Percentiles rank a stretch among this genome's conserved stretches.
These are phyloP conservation scores for Globisporangium abappressorium DNA, from an alignment of 352 stramenopile species.

Conservation along the genomic window DNA sequence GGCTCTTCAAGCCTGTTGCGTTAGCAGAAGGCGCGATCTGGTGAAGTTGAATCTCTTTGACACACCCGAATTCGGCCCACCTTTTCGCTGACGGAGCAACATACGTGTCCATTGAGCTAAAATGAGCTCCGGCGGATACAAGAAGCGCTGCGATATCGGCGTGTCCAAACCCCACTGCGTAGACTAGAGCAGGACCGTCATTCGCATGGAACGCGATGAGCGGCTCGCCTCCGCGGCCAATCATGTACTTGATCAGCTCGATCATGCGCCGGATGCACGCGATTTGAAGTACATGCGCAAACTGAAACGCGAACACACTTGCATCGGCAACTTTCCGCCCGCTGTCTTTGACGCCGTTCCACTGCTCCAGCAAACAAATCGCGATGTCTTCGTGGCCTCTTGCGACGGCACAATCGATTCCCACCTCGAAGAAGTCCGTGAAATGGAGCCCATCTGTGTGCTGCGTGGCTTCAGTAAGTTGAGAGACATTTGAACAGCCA, in stretches of 20 bases:
- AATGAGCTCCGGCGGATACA: conserved; percentile 39
- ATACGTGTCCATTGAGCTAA: conserved; percentile 49
- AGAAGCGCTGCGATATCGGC: conserved; percentile 30
- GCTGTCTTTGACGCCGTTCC: conserved; percentile 47
- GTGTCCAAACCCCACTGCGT: conserved; percentile 65
- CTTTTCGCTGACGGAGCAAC: conserved; percentile 56
- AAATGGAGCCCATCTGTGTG: conserved; percentile 31
- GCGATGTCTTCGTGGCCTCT: conserved; percentile 67
- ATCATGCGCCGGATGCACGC: conserved; percentile 54
- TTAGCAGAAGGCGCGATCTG: background rate
- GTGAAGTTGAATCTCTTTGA: conserved; percentile 27
- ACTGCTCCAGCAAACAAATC: conserved; percentile 49
- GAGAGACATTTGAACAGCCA: background rate
- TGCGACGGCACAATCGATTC: conserved; percentile 49
- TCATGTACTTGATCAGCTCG: conserved; percentile 45
- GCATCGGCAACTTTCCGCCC: conserved; percentile 23
- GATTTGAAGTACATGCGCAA: conserved; percentile 56
- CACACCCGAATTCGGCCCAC: conserved; percentile 56
- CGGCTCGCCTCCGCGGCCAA: conserved; percentile 46
- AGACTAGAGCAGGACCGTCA: conserved; percentile 52
- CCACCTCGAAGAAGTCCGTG: conserved; percentile 56
- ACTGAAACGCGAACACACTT: conserved; percentile 64
- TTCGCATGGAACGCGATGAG: conserved; percentile 62
- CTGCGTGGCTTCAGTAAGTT: conserved; percentile 14
- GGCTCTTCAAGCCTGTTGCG: background rate